Conservation (phyloP, 2,329 filamentous ascomycete genomes). For the Apiospora hydei region DNA sequence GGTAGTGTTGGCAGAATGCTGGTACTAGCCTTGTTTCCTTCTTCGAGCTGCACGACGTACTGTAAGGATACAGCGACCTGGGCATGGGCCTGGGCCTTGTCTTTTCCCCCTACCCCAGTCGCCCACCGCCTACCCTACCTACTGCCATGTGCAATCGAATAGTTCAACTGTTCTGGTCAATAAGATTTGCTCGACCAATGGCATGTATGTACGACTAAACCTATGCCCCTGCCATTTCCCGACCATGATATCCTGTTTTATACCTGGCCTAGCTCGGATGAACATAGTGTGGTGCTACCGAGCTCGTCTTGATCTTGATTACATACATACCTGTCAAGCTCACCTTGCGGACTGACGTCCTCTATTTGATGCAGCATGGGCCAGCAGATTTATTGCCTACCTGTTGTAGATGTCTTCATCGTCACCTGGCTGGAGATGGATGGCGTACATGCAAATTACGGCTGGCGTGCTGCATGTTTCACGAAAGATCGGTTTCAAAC, state of each 20-base stretch:
- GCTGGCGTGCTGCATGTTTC: slow-evolving; percentile 16
- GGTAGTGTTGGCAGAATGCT: background rate
- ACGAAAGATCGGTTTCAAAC: background rate
- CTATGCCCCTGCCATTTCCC: slow-evolving; percentile 4
- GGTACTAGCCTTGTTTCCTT: slow-evolving; percentile 1
- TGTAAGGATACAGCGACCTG: background rate
- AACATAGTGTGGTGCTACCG: slow-evolving; percentile 1
- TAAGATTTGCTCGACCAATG: slow-evolving; percentile 10
- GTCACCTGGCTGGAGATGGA: slow-evolving; percentile 2
- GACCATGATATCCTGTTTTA: slow-evolving; percentile 5
- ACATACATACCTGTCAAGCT: background rate
- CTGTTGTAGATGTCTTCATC: background rate
- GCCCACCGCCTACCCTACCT: background rate
- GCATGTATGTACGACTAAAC: background rate
- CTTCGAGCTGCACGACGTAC: slow-evolving; percentile 7
- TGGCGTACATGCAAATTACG: background rate
- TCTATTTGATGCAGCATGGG: background rate
- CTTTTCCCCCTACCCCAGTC: background rate
- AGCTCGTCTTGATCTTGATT: background rate
- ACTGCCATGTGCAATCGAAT: background rate
- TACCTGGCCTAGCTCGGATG: slow-evolving; percentile 16
- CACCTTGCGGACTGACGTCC: background rate
- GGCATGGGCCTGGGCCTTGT: background rate
- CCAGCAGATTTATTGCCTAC: background rate
- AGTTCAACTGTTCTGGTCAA: background rate